Base-by-base conservation (phyloP, 805 yeast species). In the Kockiozyma suomiensis region DNA sequence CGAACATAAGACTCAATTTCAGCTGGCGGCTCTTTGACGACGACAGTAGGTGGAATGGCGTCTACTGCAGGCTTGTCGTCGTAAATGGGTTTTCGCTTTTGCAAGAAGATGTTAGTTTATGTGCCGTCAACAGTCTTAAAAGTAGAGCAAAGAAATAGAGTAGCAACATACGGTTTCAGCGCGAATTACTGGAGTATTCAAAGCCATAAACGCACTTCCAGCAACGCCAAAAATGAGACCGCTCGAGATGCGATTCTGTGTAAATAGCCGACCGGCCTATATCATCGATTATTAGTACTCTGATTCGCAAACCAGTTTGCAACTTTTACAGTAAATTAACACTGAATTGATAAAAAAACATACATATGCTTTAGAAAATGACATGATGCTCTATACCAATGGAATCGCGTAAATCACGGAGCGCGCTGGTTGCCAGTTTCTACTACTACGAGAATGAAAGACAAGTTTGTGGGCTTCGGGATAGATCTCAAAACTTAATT, bases 41-140 rank as follows among this genome's bases (percentile, higher is more conserved):
- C 57, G 38, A 61, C 41, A 25, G 57, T 46, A 3, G 61, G 60
- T 17, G 57, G 47, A n/a, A 43, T 23, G 8, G 58, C 33, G 28
- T 40, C 48, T 26, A 33, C 40, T 1, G 57, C 45, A 4, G 51
- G 52, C 47, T 49, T 43, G 48, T 68, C 76, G 1, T 77, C 78
- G 19, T 75, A 68, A 53, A 68, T 75, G 40, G 78, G 75, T 26
- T 73, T 72, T 23, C 72, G 69, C 60, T 37, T 19, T 35, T 42
- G 13, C 19, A 13, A 8, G n/a, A 19, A 15, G 5, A 8, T 32
- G 21, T 7, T 19, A 17, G 7, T 21, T 5, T n/a, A 41, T 1
- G 15, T 21, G 15, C 10, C 10, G 21, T 12, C 8, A 25, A 8
- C 32, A 23, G 33, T 23, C 25, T 23, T 19, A 37, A n/a, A 15